phyloP scores from a whole-genome alignment of 1,284 basidiomycete genomes.

The Phylloboletellus chloephorus region DNA sequence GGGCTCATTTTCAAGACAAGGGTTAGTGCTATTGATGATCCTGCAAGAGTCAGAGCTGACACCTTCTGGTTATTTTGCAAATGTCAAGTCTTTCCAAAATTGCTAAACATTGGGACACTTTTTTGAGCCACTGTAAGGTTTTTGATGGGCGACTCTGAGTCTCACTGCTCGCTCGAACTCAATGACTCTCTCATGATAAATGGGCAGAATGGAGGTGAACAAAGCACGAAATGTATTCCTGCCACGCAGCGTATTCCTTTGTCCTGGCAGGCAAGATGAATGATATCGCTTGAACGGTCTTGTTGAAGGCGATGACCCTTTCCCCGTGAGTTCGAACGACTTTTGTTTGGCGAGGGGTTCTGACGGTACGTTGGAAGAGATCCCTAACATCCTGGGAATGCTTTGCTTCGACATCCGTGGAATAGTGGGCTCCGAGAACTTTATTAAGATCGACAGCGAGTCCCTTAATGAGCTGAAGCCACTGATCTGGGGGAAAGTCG shows the following conservation, averaged over 20 bases:
- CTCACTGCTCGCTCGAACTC: slow-evolving; percentile 28
- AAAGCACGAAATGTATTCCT: slow-evolving; percentile 18
- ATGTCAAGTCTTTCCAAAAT: too few species aligned
- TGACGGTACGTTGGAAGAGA: slow-evolving; percentile 16
- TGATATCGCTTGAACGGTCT: slow-evolving; percentile 13
- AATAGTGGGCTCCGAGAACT: slow-evolving; percentile 7
- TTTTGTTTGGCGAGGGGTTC: slow-evolving; percentile 12
- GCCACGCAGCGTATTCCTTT: slow-evolving; percentile 26
- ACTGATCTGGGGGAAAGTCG: slow-evolving; percentile 2
- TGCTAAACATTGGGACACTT: too few species aligned
- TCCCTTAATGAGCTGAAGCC: slow-evolving; percentile 10
- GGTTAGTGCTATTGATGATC: too few species aligned
- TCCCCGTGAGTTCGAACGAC: slow-evolving; percentile 21
- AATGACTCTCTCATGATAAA: slow-evolving; percentile 22
- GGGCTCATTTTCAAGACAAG: too few species aligned
- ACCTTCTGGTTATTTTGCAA: too few species aligned
- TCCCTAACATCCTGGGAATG: slow-evolving; percentile 7
- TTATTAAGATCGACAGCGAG: slow-evolving; percentile 6
- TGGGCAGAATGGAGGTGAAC: slow-evolving; percentile 18
- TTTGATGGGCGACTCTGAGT: slow-evolving; percentile 19
- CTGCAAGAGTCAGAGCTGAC: too few species aligned
- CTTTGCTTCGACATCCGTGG: slow-evolving; percentile 2
- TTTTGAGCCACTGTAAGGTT: too few species aligned
- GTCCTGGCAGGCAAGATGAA: slow-evolving; percentile 28
- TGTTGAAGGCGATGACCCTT: slow-evolving; percentile 28